A percentile compares a stretch with the other conserved stretches of the same genome.
These are phyloP conservation scores for Paracoccidioides brasiliensis DNA, from an alignment of 2,329 filamentous ascomycete genomes.

Conservation along the genomic window DNA sequence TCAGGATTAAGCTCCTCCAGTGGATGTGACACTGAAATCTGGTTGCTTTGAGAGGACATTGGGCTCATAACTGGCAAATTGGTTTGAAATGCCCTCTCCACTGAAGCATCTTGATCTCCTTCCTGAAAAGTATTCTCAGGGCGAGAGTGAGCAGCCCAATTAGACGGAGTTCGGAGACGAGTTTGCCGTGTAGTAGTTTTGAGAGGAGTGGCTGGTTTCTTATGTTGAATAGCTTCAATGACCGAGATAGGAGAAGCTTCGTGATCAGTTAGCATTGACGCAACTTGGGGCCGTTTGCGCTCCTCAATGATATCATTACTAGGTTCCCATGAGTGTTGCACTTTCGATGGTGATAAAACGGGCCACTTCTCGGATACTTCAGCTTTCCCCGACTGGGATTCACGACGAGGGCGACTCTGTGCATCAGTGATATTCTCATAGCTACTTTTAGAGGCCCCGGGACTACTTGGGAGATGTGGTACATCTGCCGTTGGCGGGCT, in stretches of 20 bases:
- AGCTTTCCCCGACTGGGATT: slow-evolving; percentile 2
- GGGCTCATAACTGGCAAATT: background rate
- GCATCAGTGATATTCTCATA: slow-evolving; percentile 5
- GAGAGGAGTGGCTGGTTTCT: background rate
- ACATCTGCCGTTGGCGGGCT: slow-evolving; percentile 3
- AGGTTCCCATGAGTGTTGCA: background rate
- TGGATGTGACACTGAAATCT: background rate
- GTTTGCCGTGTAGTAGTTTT: background rate
- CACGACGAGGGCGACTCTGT: background rate
- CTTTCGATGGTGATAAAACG: slow-evolving; percentile 4
- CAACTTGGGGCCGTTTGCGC: background rate
- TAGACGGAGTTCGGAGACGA: background rate
- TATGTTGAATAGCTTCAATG: background rate
- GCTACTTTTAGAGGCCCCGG: background rate
- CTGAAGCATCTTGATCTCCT: background rate
- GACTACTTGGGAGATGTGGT: too few relatives aligned
- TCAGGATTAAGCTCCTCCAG: background rate
- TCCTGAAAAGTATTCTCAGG: background rate
- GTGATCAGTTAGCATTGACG: background rate
- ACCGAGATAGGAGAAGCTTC: background rate
- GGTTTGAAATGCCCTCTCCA: background rate
- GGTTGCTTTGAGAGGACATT: background rate
- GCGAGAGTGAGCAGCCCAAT: background rate
- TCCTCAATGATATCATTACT: background rate
- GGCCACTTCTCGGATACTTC: slow-evolving; percentile 9